These are phyloP conservation scores for Lecanosticta acicola DNA, from an alignment of 2,329 filamentous ascomycete species.

Conservation along the genomic window DNA sequence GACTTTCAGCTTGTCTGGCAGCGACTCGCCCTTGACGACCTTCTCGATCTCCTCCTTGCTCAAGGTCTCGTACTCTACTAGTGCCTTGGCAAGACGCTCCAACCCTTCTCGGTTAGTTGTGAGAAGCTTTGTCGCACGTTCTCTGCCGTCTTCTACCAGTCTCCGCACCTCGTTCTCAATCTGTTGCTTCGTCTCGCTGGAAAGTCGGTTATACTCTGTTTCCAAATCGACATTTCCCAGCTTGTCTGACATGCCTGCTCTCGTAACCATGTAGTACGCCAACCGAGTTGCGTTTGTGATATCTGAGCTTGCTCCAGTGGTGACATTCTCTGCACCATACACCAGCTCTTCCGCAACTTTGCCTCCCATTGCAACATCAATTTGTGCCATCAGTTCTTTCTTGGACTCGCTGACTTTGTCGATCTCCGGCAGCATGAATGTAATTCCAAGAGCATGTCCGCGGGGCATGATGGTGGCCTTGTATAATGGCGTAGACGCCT, in stretches of 20 bases:
- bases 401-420: slow-evolving; percentile 89
- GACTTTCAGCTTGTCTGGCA: slow-evolving; percentile 61
- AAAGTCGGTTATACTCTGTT: slow-evolving; percentile 73
- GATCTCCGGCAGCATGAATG: slow-evolving; percentile 80
- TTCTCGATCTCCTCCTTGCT: slow-evolving; percentile 84
- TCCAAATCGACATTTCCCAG: slow-evolving; percentile 87
- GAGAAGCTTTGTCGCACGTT: slow-evolving; percentile 66
- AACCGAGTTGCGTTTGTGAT: slow-evolving; percentile 74
- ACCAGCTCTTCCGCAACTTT: slow-evolving; percentile 88
- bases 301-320: slow-evolving; percentile 79
- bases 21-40: slow-evolving; percentile 78
- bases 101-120: slow-evolving; percentile 73
- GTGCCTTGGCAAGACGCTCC: slow-evolving; percentile 77
- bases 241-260: slow-evolving; percentile 79
- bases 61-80: slow-evolving; percentile 91
- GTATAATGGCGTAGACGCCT: slow-evolving; percentile 73
- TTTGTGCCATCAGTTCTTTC: slow-evolving; percentile 71
- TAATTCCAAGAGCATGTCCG: slow-evolving; percentile 79
- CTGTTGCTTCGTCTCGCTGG: slow-evolving; percentile 74
- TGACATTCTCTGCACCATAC: slow-evolving; percentile 86
- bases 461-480: slow-evolving; percentile 96
- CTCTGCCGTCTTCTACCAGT: slow-evolving; percentile 73
- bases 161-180: slow-evolving; percentile 87
- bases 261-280: slow-evolving; percentile 82
- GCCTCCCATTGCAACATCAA: slow-evolving; percentile 77